These are phyloP conservation scores for Phoenix roebelenii DNA, from an alignment of 176 grass and related monocot species.

Conservation along the genomic window DNA sequence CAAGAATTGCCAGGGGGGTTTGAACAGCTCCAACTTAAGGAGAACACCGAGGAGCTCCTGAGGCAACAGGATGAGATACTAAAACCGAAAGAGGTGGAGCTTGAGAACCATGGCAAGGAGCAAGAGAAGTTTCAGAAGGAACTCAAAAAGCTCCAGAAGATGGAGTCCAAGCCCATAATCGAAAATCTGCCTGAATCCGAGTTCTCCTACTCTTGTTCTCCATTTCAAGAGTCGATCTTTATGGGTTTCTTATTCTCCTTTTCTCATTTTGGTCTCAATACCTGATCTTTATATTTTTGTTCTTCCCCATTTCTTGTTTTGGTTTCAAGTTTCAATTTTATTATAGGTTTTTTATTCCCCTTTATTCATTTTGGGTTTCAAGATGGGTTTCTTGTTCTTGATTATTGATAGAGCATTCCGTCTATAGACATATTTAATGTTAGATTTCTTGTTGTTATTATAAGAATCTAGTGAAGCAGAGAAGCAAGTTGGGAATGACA, in stretches of 20 bases:
- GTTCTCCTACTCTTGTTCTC: not conserved
- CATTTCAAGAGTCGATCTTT: not conserved
- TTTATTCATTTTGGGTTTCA: too few relatives aligned
- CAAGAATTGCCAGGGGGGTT: conserved; percentile 54
- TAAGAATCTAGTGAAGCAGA: conserved; percentile 46
- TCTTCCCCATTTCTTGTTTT: not conserved
- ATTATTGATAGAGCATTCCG: conserved; percentile 34
- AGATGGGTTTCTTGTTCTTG: not conserved
- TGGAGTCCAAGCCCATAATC: conserved; percentile 87
- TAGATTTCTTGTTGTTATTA: not conserved
- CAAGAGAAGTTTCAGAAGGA: conserved; percentile 46
- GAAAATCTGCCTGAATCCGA: conserved; percentile 10
- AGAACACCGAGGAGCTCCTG: conserved; percentile 66
- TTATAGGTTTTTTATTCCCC: too few relatives aligned
- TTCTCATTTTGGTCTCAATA: not conserved
- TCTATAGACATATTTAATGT: not conserved
- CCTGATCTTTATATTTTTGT: not conserved
- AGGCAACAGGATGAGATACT: conserved; percentile 50
- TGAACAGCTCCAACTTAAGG: conserved; percentile 63
- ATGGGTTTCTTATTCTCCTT: not conserved
- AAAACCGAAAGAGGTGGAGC: conserved; percentile 60
- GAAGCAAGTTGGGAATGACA: conserved; percentile 46
- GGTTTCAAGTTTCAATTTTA: too few relatives aligned
- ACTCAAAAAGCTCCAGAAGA: conserved; percentile 57
- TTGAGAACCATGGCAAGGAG: conserved; percentile 49